A percentile compares a stretch with the other conserved stretches of the same genome.
These are phyloP conservation scores for Tuber aestivum DNA, from an alignment of 495 filamentous ascomycete species.

Conservation along the genomic window DNA sequence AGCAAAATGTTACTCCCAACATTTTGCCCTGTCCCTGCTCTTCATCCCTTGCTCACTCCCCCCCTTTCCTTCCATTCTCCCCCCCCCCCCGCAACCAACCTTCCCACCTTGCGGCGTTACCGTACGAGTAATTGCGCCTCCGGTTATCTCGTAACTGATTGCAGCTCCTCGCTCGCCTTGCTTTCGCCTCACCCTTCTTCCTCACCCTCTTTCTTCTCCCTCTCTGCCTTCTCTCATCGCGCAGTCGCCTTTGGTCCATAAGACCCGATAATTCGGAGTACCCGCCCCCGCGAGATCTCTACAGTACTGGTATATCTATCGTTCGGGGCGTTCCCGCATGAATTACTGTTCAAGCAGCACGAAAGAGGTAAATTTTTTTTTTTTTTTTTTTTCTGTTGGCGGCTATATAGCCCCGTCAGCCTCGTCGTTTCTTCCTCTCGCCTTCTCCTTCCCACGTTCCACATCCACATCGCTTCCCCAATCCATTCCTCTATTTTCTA, in stretches of 20 bases:
- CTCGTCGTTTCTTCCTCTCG: not conserved
- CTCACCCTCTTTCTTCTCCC: not conserved
- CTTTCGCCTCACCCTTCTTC: not conserved
- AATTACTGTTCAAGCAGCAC: not conserved
- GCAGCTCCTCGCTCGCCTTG: not conserved
- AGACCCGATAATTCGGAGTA: not conserved
- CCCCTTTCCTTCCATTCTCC: not conserved
- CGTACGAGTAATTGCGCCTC: not conserved
- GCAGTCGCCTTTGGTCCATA: not conserved
- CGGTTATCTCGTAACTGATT: not conserved
- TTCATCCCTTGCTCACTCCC: not conserved
- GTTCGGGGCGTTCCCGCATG: not conserved
- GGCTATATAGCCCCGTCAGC: not conserved
- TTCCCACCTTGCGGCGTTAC: not conserved
- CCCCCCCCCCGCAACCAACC: not conserved
- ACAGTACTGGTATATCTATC: not conserved
- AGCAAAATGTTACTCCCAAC: not conserved
- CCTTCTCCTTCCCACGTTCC: not conserved
- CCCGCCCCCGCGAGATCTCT: not conserved
- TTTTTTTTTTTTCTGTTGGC: not conserved
- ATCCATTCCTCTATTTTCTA: conserved; percentile 2
- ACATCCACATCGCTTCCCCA: not conserved
- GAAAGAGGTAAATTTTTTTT: too few relatives aligned
- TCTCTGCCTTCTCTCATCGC: not conserved
- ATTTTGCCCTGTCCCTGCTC: not conserved